A percentile compares a stretch with the other conserved stretches of the same genome.
These are phyloP conservation scores for Glycine latifolia DNA, from an alignment of 306 rosid genomes.

Conservation along the genomic window DNA sequence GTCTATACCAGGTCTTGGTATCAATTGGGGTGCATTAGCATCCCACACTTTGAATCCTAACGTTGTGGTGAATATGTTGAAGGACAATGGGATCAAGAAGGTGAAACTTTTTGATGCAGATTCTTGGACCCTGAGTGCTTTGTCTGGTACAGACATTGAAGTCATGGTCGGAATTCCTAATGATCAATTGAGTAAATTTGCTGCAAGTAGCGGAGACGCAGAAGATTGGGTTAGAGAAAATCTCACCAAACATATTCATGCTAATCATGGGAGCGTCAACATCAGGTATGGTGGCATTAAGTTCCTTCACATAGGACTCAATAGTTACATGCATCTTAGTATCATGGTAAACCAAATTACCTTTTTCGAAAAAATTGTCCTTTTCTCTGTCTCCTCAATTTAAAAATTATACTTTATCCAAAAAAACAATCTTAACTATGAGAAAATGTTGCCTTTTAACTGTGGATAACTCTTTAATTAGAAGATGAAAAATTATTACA, in stretches of 20 bases:
- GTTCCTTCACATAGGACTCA: neutral
- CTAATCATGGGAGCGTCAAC: conserved; percentile 50
- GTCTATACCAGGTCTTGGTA: conserved; percentile 53
- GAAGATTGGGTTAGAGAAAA: conserved; percentile 74
- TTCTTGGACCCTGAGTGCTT: conserved; percentile 55
- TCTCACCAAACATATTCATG: conserved; percentile 53
- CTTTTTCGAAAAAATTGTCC: neutral
- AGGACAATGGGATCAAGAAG: conserved; percentile 78
- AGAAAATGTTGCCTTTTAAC: neutral
- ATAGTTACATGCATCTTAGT: neutral
- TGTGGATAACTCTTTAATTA: too few species aligned
- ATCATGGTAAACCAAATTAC: neutral
- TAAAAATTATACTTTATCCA: neutral
- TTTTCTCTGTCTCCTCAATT: neutral
- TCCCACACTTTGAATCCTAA: conserved; percentile 61
- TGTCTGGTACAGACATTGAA: conserved; percentile 64
- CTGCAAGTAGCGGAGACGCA: conserved; percentile 42
- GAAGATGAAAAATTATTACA: too few species aligned
- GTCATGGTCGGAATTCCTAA: conserved; percentile 85
- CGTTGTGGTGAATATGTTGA: conserved; percentile 65
- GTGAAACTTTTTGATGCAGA: conserved; percentile 86
- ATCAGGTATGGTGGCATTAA: conserved; percentile 57
- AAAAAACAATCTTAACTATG: neutral
- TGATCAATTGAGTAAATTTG: conserved; percentile 53
- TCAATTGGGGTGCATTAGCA: conserved; percentile 77